A percentile compares a stretch with the other conserved stretches of the same genome.
Evolutionary conservation across 345 rosid genomes (phyloP).

Genomic region (Acer negundo): DNA sequence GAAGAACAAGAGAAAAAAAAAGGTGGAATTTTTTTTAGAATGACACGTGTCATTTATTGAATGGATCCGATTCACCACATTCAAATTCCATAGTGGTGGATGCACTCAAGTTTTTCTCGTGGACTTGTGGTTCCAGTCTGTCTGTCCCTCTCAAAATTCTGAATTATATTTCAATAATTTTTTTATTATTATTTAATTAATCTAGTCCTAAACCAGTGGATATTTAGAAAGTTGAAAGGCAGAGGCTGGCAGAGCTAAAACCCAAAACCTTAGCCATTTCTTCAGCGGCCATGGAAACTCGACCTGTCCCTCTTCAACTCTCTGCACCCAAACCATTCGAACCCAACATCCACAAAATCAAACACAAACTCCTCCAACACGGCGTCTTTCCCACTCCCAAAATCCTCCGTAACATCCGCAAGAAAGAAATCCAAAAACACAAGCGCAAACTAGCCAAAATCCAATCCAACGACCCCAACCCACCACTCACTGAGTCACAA

Average conservation of each 20-base stretch:
- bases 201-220: background rate
- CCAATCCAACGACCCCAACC: conserved; percentile 31
- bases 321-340: conserved; percentile 42
- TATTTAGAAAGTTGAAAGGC: background rate
- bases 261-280: conserved; percentile 16
- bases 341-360: conserved; percentile 61
- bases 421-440: conserved; percentile 78
- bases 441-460: conserved; percentile 58
- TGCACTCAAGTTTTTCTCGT: no score
- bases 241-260: background rate
- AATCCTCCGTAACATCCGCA: conserved; percentile 66
- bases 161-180: no score
- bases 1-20: no score
- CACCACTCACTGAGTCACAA: conserved; percentile 50
- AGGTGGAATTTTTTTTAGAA: no score
- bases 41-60: no score
- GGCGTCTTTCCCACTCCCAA: conserved; percentile 76
- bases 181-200: no score
- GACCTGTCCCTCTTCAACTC: conserved; percentile 35
- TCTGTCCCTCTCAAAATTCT: no score
- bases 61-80: no score
- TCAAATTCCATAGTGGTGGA: no score
- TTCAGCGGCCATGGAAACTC: conserved; percentile 50
- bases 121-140: no score
- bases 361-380: conserved; percentile 47